These are phyloP conservation scores for Zygosaccharomyces pseudorouxii DNA, from an alignment of 805 yeast genomes.

Conservation along the genomic window DNA sequence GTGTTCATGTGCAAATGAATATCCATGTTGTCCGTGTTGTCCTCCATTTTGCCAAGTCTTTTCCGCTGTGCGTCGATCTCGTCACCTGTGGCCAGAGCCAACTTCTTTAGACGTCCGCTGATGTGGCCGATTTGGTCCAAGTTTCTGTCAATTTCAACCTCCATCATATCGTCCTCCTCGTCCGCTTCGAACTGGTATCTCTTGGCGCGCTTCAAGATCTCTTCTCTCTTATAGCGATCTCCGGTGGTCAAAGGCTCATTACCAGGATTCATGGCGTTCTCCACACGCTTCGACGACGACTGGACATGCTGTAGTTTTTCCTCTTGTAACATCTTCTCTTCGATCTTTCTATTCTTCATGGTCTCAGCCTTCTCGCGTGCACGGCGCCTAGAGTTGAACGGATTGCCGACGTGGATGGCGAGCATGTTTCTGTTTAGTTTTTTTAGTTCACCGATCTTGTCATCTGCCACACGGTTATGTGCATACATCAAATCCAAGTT, in stretches of 20 bases:
- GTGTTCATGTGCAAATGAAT: slow-evolving; percentile 77
- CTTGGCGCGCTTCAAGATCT: slow-evolving; percentile 47
- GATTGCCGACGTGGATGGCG: slow-evolving; percentile 76
- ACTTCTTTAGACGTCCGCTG: slow-evolving; percentile 62
- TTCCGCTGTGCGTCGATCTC: slow-evolving; percentile 77
- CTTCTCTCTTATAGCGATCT: slow-evolving; percentile 37
- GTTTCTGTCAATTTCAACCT: slow-evolving; percentile 78
- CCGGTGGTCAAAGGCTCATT: slow-evolving; percentile 35
- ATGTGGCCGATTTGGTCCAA: slow-evolving; percentile 70
- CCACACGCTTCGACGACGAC: slow-evolving; percentile 64
- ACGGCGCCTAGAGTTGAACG: slow-evolving; percentile 79
- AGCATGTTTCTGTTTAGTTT: slow-evolving; percentile 77
- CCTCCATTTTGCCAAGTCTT: slow-evolving; percentile 70
- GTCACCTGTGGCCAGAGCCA: slow-evolving; percentile 67
- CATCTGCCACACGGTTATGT: slow-evolving; percentile 77
- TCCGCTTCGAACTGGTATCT: slow-evolving; percentile 83
- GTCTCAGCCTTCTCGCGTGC: slow-evolving; percentile 68
- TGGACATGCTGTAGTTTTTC: slow-evolving; percentile 54
- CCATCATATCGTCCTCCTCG: slow-evolving; percentile 89
- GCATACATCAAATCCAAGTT: slow-evolving; percentile 72
- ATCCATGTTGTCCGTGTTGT: slow-evolving; percentile 79
- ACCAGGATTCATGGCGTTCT: slow-evolving; percentile 51
- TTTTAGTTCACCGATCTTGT: slow-evolving; percentile 72
- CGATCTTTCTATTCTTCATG: slow-evolving; percentile 55
- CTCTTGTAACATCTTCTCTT: slow-evolving; percentile 60